Conservation (phyloP, 164 flowering plant species). For the Stephania yunnanensis region DNA sequence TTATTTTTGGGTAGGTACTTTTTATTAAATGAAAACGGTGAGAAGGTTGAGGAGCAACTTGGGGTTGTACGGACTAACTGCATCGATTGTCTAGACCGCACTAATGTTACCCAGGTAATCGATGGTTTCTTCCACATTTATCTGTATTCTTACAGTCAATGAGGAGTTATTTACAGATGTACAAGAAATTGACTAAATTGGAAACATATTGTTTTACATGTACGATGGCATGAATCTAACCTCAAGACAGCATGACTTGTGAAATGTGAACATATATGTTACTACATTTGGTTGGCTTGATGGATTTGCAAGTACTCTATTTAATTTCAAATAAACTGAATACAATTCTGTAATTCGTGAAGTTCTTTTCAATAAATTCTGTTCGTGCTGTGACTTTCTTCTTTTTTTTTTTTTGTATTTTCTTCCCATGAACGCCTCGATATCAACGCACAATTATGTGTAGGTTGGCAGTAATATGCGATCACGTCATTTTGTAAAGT, state of each 20-base stretch:
- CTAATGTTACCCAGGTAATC: constrained; percentile 88
- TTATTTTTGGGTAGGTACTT: constrained; percentile 47
- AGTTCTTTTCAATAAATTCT: neutral
- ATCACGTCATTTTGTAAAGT: no score
- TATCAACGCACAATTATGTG: no score
- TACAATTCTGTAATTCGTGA: neutral
- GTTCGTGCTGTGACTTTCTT: neutral
- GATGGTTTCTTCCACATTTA: neutral
- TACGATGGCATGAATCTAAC: neutral
- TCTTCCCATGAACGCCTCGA: no score
- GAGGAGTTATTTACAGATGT: neutral
- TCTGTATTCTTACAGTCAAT: no score
- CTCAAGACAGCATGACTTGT: neutral
- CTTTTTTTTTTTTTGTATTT: no score
- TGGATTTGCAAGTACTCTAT: neutral
- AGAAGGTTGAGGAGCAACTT: constrained; percentile 75
- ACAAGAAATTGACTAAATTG: no score
- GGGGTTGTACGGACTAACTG: constrained; percentile 93
- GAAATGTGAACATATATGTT: neutral
- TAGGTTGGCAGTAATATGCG: no score
- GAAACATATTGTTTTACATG: neutral
- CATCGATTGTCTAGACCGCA: constrained; percentile 96
- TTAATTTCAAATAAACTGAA: no score
- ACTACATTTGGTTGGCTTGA: neutral
- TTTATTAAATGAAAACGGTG: constrained; percentile 65